Conservation (phyloP, 192 early-diverging fungal genomes). For the Pilaira anomala region DNA sequence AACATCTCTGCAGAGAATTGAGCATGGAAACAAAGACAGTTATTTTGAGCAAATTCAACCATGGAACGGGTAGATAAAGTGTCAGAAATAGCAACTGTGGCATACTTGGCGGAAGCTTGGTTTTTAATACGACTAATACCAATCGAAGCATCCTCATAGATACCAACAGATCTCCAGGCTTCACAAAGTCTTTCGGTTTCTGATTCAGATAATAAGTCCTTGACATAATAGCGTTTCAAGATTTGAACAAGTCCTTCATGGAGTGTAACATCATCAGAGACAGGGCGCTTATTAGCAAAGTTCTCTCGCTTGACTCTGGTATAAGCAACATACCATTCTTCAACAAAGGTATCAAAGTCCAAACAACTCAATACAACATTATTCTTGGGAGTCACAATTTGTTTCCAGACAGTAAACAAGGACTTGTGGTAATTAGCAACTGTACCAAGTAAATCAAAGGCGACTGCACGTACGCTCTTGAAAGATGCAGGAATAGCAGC, state of each 20-base stretch:
- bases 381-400: conserved; percentile 9
- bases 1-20: conserved; percentile 26
- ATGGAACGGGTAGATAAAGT: conserved; percentile 19
- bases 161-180: conserved; percentile 12
- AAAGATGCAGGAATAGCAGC: conserved; percentile 22
- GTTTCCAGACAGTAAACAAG: conserved; percentile 13
- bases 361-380: background rate
- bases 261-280: conserved; percentile 8
- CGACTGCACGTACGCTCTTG: conserved; percentile 12
- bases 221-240: conserved; percentile 9
- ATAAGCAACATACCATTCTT: conserved; percentile 17
- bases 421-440: conserved; percentile 21
- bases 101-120: background rate
- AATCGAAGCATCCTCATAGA: conserved; percentile 16
- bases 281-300: background rate
- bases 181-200: conserved; percentile 13
- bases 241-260: conserved; percentile 7
- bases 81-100: conserved; percentile 24
- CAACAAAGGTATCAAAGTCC: conserved; percentile 10
- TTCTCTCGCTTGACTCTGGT: background rate
- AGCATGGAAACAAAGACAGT: conserved; percentile 28
- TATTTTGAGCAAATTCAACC: conserved; percentile 17
- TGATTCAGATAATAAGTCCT: background rate
- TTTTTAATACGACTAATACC: conserved; percentile 23
- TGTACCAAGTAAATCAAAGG: conserved; percentile 28